Base-by-base conservation (phyloP, 2,329 filamentous ascomycete genomes). In the Albophoma yamanashiensis region DNA sequence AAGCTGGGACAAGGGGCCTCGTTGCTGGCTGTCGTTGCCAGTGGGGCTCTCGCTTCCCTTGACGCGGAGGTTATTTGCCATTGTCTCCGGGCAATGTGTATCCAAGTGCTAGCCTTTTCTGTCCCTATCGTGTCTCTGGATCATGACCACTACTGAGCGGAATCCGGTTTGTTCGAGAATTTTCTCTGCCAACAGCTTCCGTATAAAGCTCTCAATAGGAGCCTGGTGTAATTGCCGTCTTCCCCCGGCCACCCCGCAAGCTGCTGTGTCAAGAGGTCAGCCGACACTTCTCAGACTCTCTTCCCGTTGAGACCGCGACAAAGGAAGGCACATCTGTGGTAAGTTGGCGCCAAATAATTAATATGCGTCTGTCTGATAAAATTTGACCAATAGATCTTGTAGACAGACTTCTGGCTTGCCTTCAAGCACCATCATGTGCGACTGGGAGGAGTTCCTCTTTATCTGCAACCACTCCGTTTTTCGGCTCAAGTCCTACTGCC, bases 371-470 rank as follows among this genome's bases (percentile, higher is more conserved):
- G 17, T 20, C 31, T 55, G 31, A 55, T 20, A n/a, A 52, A 20
- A 1, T 11, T 38, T 22, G 50, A 12, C 20, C 31, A 36, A n/a
- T 22, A 53, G 55, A 15, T 36, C 12, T 34, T 8, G 55, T 14
- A 43, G 20, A 11, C 20, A 34, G 20, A 11, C 20, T n/a, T 43
- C 43, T 39, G 27, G 9, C 42, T 20, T 50, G 42, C 40, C 22
- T n/a, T 34, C 56, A 17, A 39, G 22, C 34, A 31, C n/a, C 66
- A 75, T 66, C 43, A 89, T 90, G 87, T 90, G 87, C 66, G 83
- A 88, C 69, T 91, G 78, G 71, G 88, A 92, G 69, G 83, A 86
- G 63, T 88, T 88, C 65, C 71, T 83, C 62, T 91, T 88, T 70
- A 73, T 70, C 58, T 92, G 89, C 75, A 78, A 78, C 38, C 88